A percentile compares a stretch with the other conserved stretches of the same genome.
Conservation (phyloP, 164 flowering plant genomes). For the Vitis labrusca region DNA sequence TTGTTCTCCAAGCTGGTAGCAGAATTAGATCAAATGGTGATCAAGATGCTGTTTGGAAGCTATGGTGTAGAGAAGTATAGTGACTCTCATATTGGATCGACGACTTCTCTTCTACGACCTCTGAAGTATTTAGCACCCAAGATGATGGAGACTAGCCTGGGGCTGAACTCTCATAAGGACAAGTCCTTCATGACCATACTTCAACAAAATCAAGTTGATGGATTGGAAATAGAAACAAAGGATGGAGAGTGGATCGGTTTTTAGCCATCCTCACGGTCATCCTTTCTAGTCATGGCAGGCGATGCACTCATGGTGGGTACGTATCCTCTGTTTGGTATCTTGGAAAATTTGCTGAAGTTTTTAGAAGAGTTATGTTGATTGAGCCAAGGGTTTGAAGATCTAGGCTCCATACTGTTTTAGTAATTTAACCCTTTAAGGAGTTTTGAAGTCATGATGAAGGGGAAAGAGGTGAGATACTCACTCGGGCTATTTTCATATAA, state of each 20-base stretch:
- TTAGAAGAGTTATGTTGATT: no score
- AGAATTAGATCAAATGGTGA: constrained; percentile 30
- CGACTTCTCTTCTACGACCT: constrained; percentile 22
- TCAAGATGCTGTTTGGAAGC: constrained; percentile 36
- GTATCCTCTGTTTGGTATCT: no score
- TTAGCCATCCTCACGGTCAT: constrained; percentile 8
- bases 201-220: constrained; percentile 28
- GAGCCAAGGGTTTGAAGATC: no score
- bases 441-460: constrained; percentile 25
- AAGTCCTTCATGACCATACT: constrained; percentile 26
- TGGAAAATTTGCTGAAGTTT: no score
- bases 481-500: constrained; percentile 27
- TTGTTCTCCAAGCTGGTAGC: constrained; percentile 17
- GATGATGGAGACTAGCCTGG: constrained; percentile 15
- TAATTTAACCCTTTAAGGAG: no score
- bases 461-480: constrained; percentile 29
- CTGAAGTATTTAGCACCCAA: constrained; percentile 26
- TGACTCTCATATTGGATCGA: constrained; percentile 15
- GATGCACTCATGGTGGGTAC: constrained; percentile 20
- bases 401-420: no score
- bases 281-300: constrained; percentile 28
- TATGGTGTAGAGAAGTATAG: constrained; percentile 29
- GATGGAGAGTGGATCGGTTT: constrained; percentile 21
- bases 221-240: constrained; percentile 25
- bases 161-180: constrained; percentile 17